Evolutionary conservation across 1,139 yeast genomes (phyloP), one percentile per base, ranked within the genome.

Genomic region (Hanseniaspora gamundiae): DNA sequence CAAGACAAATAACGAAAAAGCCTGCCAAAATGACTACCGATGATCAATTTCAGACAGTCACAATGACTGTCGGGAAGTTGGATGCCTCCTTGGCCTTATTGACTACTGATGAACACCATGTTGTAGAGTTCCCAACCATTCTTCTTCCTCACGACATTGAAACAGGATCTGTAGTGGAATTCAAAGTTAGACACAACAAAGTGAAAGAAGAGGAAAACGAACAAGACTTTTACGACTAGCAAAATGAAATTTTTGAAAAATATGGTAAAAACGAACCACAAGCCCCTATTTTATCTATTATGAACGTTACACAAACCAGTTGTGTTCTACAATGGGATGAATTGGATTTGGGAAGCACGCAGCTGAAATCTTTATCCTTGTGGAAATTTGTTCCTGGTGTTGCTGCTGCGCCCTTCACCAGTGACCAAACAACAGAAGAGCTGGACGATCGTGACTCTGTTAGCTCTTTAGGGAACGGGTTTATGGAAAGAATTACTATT

Each of bases 281-380:
- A 48, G 58, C 72, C 1, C 99, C 98, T 0, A 68, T 68, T n/a
- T 70, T 91, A 51, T 72, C 74, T 46, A 69, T 80, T 35, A 73
- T 77, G 47, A 91, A 91, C 58, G 78, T 82, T 40, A 91, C 98
- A 2, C 98, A 93, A 61, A 91, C 99, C 0, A 80, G 93, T 46
- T 86, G 94, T 60, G 96, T 88, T 30, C 71, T 91, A 50, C 94
- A 86, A 60, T 91, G 98, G 98, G 95, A 87, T 50, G 74, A 79
- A 17, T 68, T 91, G 45, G 78, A 83, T 44, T 67, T 87, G 49
- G 97, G 95, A 9, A 82, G 95, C 1, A 80, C 96, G 3, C 76
- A 74, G 44, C 70, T 93, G 56, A 82, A 80, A 58, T 78, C 85
- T 40, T 69, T 93, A 55, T 76, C 83, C 10, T 67, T 91, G 46